Evolutionary conservation across 1,284 basidiomycete genomes (phyloP), one percentile per base, ranked within the genome.

Genomic region (Vanrija pseudolonga): DNA sequence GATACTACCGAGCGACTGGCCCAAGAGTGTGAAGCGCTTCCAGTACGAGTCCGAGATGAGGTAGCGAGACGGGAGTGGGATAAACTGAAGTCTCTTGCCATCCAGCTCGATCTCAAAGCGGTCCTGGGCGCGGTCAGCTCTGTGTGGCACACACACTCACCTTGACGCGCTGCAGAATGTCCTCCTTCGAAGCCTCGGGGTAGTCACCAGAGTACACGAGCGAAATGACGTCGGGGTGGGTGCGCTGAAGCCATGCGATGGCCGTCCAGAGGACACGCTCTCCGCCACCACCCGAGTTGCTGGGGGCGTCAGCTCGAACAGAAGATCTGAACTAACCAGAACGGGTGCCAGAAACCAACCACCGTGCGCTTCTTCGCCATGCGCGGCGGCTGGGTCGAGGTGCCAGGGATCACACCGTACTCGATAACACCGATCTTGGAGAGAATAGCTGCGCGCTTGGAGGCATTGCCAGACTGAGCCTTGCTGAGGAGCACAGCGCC

Each of bases 181-280:
- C 81, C 23, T 84, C 82, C 72, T 97, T 97, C 3, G 85, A 84
- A 0, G 85, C 85, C 55, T 85, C 83, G 0, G 81, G 79, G 47
- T 69, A 75, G 69, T 97, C 93, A 4, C 96, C 95, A 23, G 87
- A 93, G 75, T 98, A 99, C 24, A 99, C 85, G 7, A 92, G 83
- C 46, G 81, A 85, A n/a, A 96, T 74, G 9, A 87, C 73, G 51
- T 88, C 78, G 1, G 83, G 82, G 53, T 90, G 82, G n/a, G 81
- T 80, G 14, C 82, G 80, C 67, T 97, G 94, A 28, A 92, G 80
- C 60, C 84, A 82, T 0, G 86, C 81, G 19, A 98, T 83, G 0
- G 93, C 94, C 1, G 90, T 87, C 92, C 93, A 99, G 0, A 99
- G 78, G 0, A 99, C 95, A 1, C 94, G 84, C 76, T 98, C 95